Evolutionary conservation across 2,329 filamentous ascomycete species (phyloP).

Genomic region (Trichothecium sympodiale): DNA sequence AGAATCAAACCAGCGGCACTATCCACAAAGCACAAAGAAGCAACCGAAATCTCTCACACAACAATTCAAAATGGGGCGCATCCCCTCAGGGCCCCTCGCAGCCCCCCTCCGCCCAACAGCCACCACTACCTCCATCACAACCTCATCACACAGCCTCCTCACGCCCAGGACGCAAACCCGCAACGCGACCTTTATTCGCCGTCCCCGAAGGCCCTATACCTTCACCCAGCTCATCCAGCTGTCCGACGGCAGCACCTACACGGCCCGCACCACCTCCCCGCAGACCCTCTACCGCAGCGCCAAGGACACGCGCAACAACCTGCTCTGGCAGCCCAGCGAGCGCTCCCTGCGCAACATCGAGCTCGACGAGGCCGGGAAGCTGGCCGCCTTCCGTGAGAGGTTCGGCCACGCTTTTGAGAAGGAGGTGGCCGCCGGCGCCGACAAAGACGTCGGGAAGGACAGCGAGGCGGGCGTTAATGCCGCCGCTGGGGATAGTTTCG

Average conservation of each 20-base stretch:
- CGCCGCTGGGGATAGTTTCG: constrained; percentile 17
- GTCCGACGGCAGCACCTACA: constrained; percentile 79
- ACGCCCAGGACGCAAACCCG: constrained; percentile 45
- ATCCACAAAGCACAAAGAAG: no score
- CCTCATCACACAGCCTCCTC: constrained; percentile 10
- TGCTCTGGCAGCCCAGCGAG: constrained; percentile 82
- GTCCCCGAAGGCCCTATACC: constrained; percentile 85
- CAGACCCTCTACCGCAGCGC: constrained; percentile 43
- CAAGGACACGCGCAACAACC: constrained; percentile 83
- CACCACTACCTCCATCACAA: constrained; percentile 9
- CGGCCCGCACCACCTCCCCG: constrained; percentile 67
- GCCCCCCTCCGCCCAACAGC: constrained; percentile 16
- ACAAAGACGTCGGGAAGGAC: constrained; percentile 15
- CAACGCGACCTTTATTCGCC: constrained; percentile 73
- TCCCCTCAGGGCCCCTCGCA: constrained; percentile 18
- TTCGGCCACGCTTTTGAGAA: constrained; percentile 82
- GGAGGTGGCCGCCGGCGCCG: constrained; percentile 16
- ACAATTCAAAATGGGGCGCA: constrained; percentile 16
- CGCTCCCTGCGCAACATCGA: constrained; percentile 78
- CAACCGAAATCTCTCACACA: no score
- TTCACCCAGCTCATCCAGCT: constrained; percentile 96
- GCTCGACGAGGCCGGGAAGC: constrained; percentile 83
- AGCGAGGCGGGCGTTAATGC: constrained; percentile 11
- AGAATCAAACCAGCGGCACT: no score
- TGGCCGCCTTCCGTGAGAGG: constrained; percentile 73